These are phyloP conservation scores for Aspergillus versicolor DNA, from an alignment of 2,329 filamentous ascomycete genomes.

Conservation along the genomic window DNA sequence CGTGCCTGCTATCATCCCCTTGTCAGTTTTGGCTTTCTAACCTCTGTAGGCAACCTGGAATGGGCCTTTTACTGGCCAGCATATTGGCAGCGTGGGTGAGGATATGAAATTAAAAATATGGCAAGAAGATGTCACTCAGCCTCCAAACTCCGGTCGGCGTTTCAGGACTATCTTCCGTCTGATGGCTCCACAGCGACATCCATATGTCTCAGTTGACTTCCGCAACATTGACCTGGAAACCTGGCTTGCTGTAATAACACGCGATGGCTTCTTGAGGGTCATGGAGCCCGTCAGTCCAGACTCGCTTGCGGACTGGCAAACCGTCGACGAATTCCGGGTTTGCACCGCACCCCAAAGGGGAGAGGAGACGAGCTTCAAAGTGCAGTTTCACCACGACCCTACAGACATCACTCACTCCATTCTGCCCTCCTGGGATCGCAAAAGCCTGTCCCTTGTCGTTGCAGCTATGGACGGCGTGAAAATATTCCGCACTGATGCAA, in stretches of 20 bases:
- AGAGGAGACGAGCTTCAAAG: constrained; percentile 82
- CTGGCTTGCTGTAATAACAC: constrained; percentile 79
- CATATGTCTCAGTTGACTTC: constrained; percentile 78
- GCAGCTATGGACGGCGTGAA: constrained; percentile 81
- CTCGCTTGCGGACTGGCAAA: constrained; percentile 71
- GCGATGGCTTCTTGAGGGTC: constrained; percentile 75
- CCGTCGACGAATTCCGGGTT: constrained; percentile 74
- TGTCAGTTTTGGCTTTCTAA: constrained; percentile 22
- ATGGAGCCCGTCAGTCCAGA: constrained; percentile 85
- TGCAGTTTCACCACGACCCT: constrained; percentile 85
- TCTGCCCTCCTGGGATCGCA: constrained; percentile 75
- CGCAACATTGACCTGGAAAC: constrained; percentile 81
- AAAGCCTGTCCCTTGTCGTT: constrained; percentile 77
- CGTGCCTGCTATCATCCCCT: constrained; percentile 14
- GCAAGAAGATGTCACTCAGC: constrained; percentile 83
- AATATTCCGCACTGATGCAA: constrained; percentile 73
- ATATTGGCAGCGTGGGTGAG: constrained; percentile 83
- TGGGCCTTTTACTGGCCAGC: constrained; percentile 81
- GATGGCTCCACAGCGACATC: constrained; percentile 65
- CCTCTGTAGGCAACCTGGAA: constrained; percentile 79
- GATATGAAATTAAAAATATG: constrained; percentile 90
- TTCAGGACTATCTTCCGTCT: constrained; percentile 71
- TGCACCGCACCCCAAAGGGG: constrained; percentile 69
- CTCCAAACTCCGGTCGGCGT: constrained; percentile 70
- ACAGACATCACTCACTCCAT: constrained; percentile 70